These are phyloP conservation scores for Lithohypha guttulata DNA, from an alignment of 2,329 filamentous ascomycete species.

Conservation along the genomic window DNA sequence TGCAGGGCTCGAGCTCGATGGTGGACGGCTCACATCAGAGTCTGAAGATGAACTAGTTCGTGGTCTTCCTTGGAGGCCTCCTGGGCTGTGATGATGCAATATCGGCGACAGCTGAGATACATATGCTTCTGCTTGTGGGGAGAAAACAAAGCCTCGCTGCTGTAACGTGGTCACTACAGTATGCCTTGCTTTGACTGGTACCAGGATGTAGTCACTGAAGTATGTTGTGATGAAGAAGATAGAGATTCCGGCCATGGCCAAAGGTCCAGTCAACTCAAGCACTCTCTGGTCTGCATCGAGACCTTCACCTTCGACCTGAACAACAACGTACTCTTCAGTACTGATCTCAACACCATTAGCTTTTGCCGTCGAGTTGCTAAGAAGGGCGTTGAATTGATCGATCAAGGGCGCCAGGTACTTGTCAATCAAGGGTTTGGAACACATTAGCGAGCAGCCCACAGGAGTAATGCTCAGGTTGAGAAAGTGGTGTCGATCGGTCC, in stretches of 20 bases:
- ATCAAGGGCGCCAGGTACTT: slow-evolving; percentile 67
- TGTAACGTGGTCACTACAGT: slow-evolving; percentile 69
- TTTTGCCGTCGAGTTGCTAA: slow-evolving; percentile 26
- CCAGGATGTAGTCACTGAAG: slow-evolving; percentile 92
- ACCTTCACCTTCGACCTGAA: slow-evolving; percentile 81
- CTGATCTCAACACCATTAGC: slow-evolving; percentile 57
- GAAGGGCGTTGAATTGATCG: slow-evolving; percentile 44
- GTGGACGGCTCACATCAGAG: not conserved
- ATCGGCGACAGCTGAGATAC: slow-evolving; percentile 40
- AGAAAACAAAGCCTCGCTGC: slow-evolving; percentile 72
- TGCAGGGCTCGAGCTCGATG: slow-evolving; percentile 20
- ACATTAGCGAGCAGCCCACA: slow-evolving; percentile 85
- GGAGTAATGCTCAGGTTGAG: slow-evolving; percentile 89
- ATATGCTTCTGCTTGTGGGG: slow-evolving; percentile 58
- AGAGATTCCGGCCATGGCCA: slow-evolving; percentile 76
- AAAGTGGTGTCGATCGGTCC: slow-evolving; percentile 58
- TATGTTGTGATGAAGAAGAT: slow-evolving; percentile 99
- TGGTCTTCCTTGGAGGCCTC: not conserved
- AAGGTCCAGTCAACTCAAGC: slow-evolving; percentile 77
- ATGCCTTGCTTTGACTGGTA: slow-evolving; percentile 62
- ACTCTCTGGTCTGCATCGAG: slow-evolving; percentile 86
- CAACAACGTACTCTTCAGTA: slow-evolving; percentile 71
- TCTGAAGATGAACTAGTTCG: not conserved
- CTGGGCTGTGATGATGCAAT: not conserved
- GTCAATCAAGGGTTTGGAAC: slow-evolving; percentile 62